Evolutionary conservation across 2,329 filamentous ascomycete species (phyloP).

Genomic region (Decorospora gaudefroyi): DNA sequence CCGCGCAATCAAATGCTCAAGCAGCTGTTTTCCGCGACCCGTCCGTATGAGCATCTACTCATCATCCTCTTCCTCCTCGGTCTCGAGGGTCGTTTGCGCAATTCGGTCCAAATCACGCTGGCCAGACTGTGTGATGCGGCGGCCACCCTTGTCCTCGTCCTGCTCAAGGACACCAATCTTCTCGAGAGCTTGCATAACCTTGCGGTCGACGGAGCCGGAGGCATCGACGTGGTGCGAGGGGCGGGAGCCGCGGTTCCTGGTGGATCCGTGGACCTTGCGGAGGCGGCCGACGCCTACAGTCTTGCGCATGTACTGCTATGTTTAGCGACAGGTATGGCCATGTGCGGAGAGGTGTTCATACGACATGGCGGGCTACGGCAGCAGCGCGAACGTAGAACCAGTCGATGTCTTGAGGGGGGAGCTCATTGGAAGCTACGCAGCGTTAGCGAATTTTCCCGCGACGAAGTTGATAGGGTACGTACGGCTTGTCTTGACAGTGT

Average conservation of each 20-base stretch:
- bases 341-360: conserved; percentile 1
- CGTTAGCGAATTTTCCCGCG: conserved; percentile 23
- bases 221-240: conserved; percentile 96
- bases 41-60: conserved; percentile 37
- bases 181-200: conserved; percentile 95
- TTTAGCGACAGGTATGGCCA: background rate
- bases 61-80: conserved; percentile 55
- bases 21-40: conserved; percentile 21
- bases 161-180: conserved; percentile 98
- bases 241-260: conserved; percentile 94
- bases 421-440: conserved; percentile 77
- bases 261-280: conserved; percentile 86
- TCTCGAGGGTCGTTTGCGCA: conserved; percentile 57
- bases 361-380: conserved; percentile 91
- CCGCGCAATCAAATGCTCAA: conserved; percentile 35
- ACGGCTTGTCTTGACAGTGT: conserved; percentile 94
- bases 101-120: conserved; percentile 96
- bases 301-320: conserved; percentile 65
- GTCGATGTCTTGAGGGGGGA: conserved; percentile 96
- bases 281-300: conserved; percentile 98
- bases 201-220: conserved; percentile 93
- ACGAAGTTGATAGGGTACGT: conserved; percentile 20
- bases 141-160: conserved; percentile 98
- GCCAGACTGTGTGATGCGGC: conserved; percentile 95
- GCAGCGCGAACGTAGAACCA: conserved; percentile 92